A percentile compares a stretch with the other conserved stretches of the same genome.
Conservation (phyloP, 257 asterid genomes). For the Nyctanthes arbortristis region DNA sequence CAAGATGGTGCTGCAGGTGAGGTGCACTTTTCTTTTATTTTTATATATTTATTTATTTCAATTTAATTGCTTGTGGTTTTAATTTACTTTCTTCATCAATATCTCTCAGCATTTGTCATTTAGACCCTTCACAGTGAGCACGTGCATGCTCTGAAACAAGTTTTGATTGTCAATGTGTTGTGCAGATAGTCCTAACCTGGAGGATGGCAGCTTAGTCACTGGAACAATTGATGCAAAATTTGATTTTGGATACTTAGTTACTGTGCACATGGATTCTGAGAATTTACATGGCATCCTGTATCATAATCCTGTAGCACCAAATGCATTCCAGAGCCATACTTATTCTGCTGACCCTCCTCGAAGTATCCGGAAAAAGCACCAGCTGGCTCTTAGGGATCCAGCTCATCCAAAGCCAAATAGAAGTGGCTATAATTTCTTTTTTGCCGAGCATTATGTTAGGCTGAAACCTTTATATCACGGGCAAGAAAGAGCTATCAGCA, state of each 20-base stretch:
- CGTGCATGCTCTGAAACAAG: slow-evolving; percentile 9
- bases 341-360: slow-evolving; percentile 37
- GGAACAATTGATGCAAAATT: slow-evolving; percentile 94
- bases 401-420: slow-evolving; percentile 72
- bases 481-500: slow-evolving; percentile 80
- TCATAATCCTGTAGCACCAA: slow-evolving; percentile 47
- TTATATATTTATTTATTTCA: too few species aligned
- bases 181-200: slow-evolving; percentile 54
- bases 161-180: slow-evolving; percentile 13
- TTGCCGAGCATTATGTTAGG: slow-evolving; percentile 77
- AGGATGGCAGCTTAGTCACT: slow-evolving; percentile 54
- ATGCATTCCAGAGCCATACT: slow-evolving; percentile 34
- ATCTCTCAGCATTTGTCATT: background rate
- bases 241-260: slow-evolving; percentile 76
- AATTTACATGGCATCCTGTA: slow-evolving; percentile 80
- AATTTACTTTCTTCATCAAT: background rate
- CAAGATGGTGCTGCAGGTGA: slow-evolving; percentile 60
- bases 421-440: slow-evolving; percentile 91
- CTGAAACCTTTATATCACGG: slow-evolving; percentile 82
- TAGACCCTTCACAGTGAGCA: slow-evolving; percentile 1
- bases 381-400: slow-evolving; percentile 56
- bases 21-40: slow-evolving; percentile 17
- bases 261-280: slow-evolving; percentile 70
- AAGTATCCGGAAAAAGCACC: slow-evolving; percentile 50
- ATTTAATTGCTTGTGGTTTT: background rate